phyloP scores from a whole-genome alignment of 163 green algal species.

The Coccomyxa subellipsoidea region DNA sequence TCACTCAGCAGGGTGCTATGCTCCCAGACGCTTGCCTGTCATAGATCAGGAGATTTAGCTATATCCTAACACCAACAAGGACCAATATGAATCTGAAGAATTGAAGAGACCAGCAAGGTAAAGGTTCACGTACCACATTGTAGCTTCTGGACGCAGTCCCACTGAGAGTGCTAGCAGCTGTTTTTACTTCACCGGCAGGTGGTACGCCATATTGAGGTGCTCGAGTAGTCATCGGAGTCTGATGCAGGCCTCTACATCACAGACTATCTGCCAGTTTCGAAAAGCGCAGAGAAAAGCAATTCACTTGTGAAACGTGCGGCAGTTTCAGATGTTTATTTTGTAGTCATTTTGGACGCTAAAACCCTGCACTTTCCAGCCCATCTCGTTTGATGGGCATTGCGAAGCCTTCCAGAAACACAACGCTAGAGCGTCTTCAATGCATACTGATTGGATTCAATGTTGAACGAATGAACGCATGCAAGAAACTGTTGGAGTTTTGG shows the following conservation, averaged over 20 bases:
- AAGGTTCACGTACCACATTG: background rate
- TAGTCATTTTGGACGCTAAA: too few species aligned
- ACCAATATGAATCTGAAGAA: background rate
- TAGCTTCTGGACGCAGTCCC: background rate
- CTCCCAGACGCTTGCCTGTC: slow-evolving; percentile 72
- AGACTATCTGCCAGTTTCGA: background rate
- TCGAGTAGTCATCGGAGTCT: background rate
- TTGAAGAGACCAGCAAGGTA: background rate
- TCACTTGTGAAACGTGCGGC: too few species aligned
- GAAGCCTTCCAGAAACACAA: too few species aligned
- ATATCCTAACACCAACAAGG: background rate
- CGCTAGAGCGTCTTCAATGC: too few species aligned
- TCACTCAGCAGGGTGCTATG: slow-evolving; percentile 57
- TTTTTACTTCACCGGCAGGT: background rate
- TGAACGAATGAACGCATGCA: too few species aligned
- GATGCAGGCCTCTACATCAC: background rate
- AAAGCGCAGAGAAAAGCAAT: background rate
- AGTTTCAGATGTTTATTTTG: too few species aligned
- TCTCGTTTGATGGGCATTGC: too few species aligned
- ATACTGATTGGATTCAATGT: too few species aligned
- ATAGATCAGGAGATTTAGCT: background rate
- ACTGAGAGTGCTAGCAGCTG: background rate
- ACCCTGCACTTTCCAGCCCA: too few species aligned
- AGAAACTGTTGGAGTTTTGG: too few species aligned
- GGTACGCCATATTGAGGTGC: background rate